A percentile compares a stretch with the other conserved stretches of the same genome.
phyloP scores from a whole-genome alignment of 2,329 filamentous ascomycete species.

The Ampelomyces quisqualis region DNA sequence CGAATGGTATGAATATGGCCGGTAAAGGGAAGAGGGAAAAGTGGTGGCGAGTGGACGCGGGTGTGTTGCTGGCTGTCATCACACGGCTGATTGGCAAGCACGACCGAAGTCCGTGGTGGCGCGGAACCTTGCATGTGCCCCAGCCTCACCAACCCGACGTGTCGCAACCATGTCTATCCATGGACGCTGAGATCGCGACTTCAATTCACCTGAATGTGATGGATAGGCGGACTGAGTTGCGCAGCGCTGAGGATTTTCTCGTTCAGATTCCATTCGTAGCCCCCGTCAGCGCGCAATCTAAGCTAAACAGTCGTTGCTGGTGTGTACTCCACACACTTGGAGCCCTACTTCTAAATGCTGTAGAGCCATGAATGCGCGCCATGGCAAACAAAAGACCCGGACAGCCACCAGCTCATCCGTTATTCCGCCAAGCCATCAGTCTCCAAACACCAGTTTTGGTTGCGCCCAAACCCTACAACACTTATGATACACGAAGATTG shows the following conservation, averaged over 20 bases:
- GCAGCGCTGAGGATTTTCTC: no score
- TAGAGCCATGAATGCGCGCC: not conserved
- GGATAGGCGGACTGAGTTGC: no score
- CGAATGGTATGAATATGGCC: slow-evolving; percentile 8
- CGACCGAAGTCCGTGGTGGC: slow-evolving; percentile 8
- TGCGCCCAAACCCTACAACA: slow-evolving; percentile 7
- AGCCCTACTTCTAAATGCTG: slow-evolving; percentile 1
- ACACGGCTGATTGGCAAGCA: slow-evolving; percentile 9
- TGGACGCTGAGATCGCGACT: not conserved
- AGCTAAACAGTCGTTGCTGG: no score
- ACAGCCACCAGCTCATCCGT: not conserved
- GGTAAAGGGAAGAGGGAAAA: slow-evolving; percentile 5
- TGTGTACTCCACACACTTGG: no score
- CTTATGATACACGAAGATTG: slow-evolving; percentile 13
- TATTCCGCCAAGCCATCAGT: not conserved
- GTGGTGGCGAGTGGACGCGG: slow-evolving; percentile 5
- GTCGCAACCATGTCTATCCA: slow-evolving; percentile 1
- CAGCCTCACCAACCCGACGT: slow-evolving; percentile 9
- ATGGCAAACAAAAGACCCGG: not conserved
- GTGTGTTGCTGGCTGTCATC: slow-evolving; percentile 4
- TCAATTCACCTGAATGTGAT: not conserved
- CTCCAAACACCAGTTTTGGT: slow-evolving; percentile 6
- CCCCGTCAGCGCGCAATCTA: no score
- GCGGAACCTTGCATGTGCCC: slow-evolving; percentile 6
- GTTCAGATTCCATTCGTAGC: no score